Evolutionary conservation across 805 yeast genomes (phyloP), one percentile per base, ranked within the genome.

Genomic region (Ogataea siamensis): DNA sequence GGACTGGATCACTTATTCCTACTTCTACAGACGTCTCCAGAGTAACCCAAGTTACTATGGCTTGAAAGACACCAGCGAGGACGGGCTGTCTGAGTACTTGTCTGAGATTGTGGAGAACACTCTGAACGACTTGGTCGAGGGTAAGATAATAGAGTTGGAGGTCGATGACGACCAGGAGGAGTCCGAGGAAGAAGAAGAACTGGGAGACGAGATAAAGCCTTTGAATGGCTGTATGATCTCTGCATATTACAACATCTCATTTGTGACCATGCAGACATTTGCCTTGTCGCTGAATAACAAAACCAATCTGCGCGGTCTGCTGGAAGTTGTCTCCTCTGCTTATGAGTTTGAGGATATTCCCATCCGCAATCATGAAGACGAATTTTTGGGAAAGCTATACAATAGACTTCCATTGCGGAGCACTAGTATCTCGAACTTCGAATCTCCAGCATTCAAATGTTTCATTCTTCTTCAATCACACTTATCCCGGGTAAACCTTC

Each of bases 11-110:
- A 84, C 96, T 0, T 86, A 75, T 56, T 74, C 95, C 0, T 84
- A 80, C 50, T 84, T 89, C 53, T 93, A 87, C 61, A 70, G 94
- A 46, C 69, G 98, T 34, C 57, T 93, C 14, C 83, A 78, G 39
- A 70, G 75, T 23, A 93, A 93, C 57, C 97, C 99, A 3, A 78
- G 93, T 42, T 93, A 74, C 56, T 93, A 93, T 55, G 96, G 88
- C n/a, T 73, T 87, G 6, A 67, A 67, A 27, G 85, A 81, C 43
- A 67, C 71, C 3, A 64, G 84, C 1, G 77, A 77, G 29, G 60
- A 72, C 20, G 95, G 94, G 0, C 58, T 91, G 5, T 87, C 95
- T 2, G 89, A 83, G 37, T 87, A 71, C 58, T 63, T 93, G 28
- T 88, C 97, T 0, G 96, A 88, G 32, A 55, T 87, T 9, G 83